A percentile compares a stretch with the other conserved stretches of the same genome.
phyloP scores from a whole-genome alignment of 2,329 filamentous ascomycete species.

The Fusarium sambucinum region DNA sequence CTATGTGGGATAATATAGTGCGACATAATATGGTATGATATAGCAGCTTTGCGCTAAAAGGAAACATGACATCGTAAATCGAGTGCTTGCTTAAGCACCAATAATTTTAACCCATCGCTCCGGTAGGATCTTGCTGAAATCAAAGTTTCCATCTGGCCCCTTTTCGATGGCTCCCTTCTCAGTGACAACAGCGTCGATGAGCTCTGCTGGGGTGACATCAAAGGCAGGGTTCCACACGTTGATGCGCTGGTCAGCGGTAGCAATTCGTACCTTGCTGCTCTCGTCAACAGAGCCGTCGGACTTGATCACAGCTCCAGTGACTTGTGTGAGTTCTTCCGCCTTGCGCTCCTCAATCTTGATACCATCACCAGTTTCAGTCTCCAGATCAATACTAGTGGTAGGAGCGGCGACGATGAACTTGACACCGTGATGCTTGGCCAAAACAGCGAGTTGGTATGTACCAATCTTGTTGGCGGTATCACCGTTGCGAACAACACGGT shows the following conservation, averaged over 20 bases:
- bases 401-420: conserved; percentile 97
- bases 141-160: conserved; percentile 75
- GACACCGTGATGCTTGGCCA: conserved; percentile 87
- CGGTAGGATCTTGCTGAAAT: conserved; percentile 68
- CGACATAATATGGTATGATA: conserved; percentile 19
- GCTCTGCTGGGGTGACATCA: conserved; percentile 87
- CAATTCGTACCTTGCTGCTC: conserved; percentile 75
- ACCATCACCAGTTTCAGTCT: conserved; percentile 78
- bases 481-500: conserved; percentile 94
- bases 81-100: conserved; percentile 33
- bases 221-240: conserved; percentile 97
- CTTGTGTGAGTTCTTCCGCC: conserved; percentile 82
- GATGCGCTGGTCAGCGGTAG: conserved; percentile 82
- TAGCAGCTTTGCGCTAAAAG: conserved; percentile 31
- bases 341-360: conserved; percentile 94
- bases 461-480: conserved; percentile 99
- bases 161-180: conserved; percentile 91
- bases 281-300: conserved; percentile 73
- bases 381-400: conserved; percentile 90
- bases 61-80: conserved; percentile 17
- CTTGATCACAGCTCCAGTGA: conserved; percentile 80
- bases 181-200: conserved; percentile 95
- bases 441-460: conserved; percentile 91
- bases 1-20: conserved; percentile 40
- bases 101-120: conserved; percentile 63